phyloP scores from a whole-genome alignment of 768 basidiomycete genomes.

The Russula earlei region DNA sequence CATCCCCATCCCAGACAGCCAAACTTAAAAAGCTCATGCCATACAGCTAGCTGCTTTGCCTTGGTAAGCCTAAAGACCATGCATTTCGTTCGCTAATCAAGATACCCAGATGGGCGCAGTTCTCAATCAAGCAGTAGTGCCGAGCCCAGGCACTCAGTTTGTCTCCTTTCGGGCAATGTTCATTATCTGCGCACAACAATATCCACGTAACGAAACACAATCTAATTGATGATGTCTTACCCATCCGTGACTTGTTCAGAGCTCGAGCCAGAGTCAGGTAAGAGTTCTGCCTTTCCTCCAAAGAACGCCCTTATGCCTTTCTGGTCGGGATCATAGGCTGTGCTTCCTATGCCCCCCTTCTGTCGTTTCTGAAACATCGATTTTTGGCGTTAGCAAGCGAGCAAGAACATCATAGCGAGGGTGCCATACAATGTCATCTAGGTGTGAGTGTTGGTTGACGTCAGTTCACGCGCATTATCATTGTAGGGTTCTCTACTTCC shows the following conservation, averaged over 20 bases:
- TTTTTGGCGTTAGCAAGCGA: not conserved
- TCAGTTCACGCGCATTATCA: constrained; percentile 40
- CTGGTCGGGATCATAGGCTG: constrained; percentile 66
- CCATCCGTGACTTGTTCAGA: constrained; percentile 21
- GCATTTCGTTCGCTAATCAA: not conserved
- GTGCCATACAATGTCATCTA: constrained; percentile 43
- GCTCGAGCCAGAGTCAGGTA: constrained; percentile 23
- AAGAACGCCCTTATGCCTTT: constrained; percentile 70
- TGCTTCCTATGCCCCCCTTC: constrained; percentile 64
- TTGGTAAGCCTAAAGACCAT: not conserved
- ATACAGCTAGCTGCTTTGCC: constrained; percentile 39
- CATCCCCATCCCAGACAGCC: constrained; percentile 52
- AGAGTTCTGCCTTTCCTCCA: constrained; percentile 27
- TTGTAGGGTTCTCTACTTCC: constrained; percentile 26
- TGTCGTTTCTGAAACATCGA: constrained; percentile 43
- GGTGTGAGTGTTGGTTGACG: constrained; percentile 49
- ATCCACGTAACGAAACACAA: not conserved
- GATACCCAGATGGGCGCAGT: not conserved
- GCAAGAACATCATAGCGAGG: not conserved
- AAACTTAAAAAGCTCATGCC: constrained; percentile 66
- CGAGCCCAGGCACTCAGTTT: not conserved
- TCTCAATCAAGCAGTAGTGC: not conserved
- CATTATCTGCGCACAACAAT: not conserved
- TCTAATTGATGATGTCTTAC: not conserved
- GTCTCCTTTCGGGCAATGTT: not conserved